phyloP scores from a whole-genome alignment of 73 alveolate genomes.

The Symbiodinium natans region DNA sequence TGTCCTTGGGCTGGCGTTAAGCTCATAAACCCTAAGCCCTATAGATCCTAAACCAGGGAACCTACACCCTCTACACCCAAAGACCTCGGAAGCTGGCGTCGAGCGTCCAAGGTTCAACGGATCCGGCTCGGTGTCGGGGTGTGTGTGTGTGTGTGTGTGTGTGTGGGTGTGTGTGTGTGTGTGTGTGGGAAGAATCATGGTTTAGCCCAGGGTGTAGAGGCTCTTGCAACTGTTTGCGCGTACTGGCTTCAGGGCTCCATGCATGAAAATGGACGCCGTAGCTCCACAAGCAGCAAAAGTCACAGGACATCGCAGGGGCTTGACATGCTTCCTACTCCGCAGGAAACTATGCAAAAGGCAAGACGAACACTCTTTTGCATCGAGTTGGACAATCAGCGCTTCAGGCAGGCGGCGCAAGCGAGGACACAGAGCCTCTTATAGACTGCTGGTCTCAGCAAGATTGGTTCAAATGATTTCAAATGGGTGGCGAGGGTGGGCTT shows the following conservation, averaged over 20 bases:
- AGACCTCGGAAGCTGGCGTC: neutral
- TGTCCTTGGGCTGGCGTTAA: neutral
- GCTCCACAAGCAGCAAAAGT: no score
- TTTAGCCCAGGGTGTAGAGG: no score
- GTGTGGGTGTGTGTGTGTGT: no score
- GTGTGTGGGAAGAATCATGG: no score
- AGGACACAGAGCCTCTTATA: no score
- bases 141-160: no score
- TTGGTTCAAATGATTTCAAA: neutral
- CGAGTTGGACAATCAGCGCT: neutral
- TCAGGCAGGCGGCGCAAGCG: no score
- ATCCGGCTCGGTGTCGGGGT: no score
- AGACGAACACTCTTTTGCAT: neutral
- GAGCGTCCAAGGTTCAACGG: neutral
- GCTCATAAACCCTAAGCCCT: neutral
- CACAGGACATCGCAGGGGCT: no score
- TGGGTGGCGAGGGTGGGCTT: conserved; percentile 1
- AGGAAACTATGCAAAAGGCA: neutral
- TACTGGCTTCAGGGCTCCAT: no score
- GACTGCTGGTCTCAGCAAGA: neutral
- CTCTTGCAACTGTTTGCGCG: no score
- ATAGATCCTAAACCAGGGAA: neutral
- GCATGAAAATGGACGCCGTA: no score
- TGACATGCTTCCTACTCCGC: neutral
- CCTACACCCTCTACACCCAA: neutral